Base-by-base conservation (phyloP, 176 grass and related monocot genomes). In the Cymbopogon citratus region DNA sequence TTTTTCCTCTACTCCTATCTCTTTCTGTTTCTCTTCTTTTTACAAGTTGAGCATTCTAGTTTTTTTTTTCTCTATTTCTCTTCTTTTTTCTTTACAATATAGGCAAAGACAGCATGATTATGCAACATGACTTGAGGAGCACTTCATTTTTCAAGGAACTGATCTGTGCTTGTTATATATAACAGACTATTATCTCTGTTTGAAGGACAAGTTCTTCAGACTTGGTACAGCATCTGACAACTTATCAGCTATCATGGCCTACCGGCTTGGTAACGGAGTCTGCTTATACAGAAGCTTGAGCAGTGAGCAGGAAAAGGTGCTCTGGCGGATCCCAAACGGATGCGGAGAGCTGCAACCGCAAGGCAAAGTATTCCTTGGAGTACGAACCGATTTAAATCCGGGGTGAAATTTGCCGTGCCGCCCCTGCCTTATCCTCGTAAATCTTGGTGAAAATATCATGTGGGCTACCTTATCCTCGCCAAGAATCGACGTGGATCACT, bases 271-370 rank as follows among this genome's bases (percentile, higher is more conserved):
- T 34, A 59, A 57, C 21, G 54, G 74, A 40, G 61, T 67, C 44
- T 25, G 33, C 59, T 74, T 80, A 21, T 34, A 52, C 36, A 48
- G 54, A 68, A 49, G n/a, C 48, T 14, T 21, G 56, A 26, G 3
- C 31, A 33, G 3, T 3, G 31, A 10, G 41, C 24, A 27, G 12
- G 40, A 61, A 61, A 6, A 25, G 33, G 24, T 3, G 14, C 70
- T 44, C 60, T 48, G 5, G 24, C 56, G 9, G 28, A 41, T 39
- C 11, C 40, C n/a, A 23, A 67, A 63, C 24, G 41, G 73, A 65
- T 29, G 80, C 41, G 24, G 62, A 59, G 9, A 72, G 74, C 38
- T 56, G 72, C 44, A 75, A 38, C 81, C 72, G 81, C 60, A 48
- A 6, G 41, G 21, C 21, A 63, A 63, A 27, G 23, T 57, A 23